A percentile compares a stretch with the other conserved stretches of the same genome.
Evolutionary conservation across 2,329 filamentous ascomycete genomes (phyloP).

Genomic region (Colletotrichum tropicale): DNA sequence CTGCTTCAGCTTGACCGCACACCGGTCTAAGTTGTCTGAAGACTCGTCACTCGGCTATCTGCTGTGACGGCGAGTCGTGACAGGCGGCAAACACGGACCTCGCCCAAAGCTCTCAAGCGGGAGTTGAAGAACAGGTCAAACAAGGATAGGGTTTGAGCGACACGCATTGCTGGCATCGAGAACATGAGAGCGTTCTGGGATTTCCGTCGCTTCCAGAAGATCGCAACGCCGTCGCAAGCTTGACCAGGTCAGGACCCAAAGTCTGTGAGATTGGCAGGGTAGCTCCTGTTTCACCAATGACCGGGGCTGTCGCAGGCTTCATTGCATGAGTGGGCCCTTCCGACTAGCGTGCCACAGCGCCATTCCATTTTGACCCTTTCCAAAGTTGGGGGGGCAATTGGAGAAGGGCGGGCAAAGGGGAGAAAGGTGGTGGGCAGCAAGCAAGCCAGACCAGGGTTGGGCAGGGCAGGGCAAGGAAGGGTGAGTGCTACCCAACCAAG

Average conservation of each 20-base stretch:
- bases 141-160: conserved; percentile 19
- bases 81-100: conserved; percentile 18
- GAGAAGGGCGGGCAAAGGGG: conserved; percentile 2
- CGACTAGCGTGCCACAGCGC: background rate
- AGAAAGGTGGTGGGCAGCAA: background rate
- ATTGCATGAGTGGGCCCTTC: conserved; percentile 11
- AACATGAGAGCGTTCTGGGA: conserved; percentile 16
- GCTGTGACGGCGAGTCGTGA: conserved; percentile 18
- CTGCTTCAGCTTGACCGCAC: conserved; percentile 7
- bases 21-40: background rate
- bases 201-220: conserved; percentile 47
- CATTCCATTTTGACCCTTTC: conserved; percentile 8
- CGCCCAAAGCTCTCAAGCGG: conserved; percentile 10
- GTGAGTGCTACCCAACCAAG: conserved; percentile 17
- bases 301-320: conserved; percentile 38
- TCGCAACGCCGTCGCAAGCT: conserved; percentile 47
- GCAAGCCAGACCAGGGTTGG: background rate
- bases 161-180: conserved; percentile 10
- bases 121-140: conserved; percentile 8
- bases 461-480: conserved; percentile 7
- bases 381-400: conserved; percentile 8
- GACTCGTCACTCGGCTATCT: conserved; percentile 8
- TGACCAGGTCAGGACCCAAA: conserved; percentile 46
- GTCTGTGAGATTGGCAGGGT: conserved; percentile 52
- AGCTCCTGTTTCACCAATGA: conserved; percentile 56